These are phyloP conservation scores for Tuber borchii DNA, from an alignment of 495 filamentous ascomycete species.

Conservation along the genomic window DNA sequence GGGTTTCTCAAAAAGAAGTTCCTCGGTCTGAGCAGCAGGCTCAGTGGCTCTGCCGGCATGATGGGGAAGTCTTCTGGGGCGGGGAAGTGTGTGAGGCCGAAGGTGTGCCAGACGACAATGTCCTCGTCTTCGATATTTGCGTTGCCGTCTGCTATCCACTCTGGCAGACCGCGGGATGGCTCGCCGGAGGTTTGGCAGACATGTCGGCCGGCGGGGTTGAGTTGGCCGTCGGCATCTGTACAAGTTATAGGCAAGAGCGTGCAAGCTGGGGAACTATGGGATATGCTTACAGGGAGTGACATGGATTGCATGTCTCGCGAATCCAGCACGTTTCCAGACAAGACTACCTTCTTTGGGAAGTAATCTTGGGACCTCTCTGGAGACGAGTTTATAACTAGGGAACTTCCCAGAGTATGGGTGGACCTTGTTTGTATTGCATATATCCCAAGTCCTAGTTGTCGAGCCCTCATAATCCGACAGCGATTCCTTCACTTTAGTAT, in stretches of 20 bases:
- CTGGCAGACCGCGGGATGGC: constrained; percentile 67
- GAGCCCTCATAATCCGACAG: constrained; percentile 74
- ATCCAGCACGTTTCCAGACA: constrained; percentile 91
- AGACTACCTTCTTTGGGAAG: constrained; percentile 78
- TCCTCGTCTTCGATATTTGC: constrained; percentile 75
- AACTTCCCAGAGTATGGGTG: constrained; percentile 83
- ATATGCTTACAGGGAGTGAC: constrained; percentile 76
- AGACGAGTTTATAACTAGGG: constrained; percentile 85
- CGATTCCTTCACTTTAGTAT: constrained; percentile 62
- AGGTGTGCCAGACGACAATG: constrained; percentile 93
- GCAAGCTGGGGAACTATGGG: background rate
- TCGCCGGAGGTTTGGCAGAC: constrained; percentile 89
- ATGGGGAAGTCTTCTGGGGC: constrained; percentile 89
- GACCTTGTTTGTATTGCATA: constrained; percentile 73
- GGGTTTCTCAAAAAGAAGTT: constrained; percentile 87
- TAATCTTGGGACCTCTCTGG: constrained; percentile 68
- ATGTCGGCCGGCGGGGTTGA: constrained; percentile 87
- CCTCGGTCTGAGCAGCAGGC: constrained; percentile 69
- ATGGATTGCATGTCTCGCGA: constrained; percentile 83
- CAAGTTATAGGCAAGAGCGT: constrained; percentile 8
- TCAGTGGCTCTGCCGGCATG: constrained; percentile 92
- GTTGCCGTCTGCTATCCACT: constrained; percentile 74
- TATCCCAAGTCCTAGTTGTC: constrained; percentile 84
- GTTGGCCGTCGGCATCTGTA: constrained; percentile 72
- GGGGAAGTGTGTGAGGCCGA: constrained; percentile 88